Conservation (phyloP, 2,329 filamentous ascomycete genomes). For the Botrytis medusae region DNA sequence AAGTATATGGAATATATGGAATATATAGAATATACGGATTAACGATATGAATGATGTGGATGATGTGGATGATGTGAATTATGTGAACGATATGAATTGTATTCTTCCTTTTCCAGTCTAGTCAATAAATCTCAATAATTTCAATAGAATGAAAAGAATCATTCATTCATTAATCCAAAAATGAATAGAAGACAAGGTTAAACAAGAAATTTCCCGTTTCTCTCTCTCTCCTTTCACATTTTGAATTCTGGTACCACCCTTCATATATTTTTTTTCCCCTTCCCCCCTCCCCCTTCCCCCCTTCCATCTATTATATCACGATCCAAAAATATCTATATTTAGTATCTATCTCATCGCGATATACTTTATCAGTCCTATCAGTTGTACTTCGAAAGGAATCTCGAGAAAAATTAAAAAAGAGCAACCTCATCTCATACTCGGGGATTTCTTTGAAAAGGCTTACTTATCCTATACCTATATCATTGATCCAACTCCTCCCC, state of each 20-base stretch:
- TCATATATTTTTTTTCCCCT: not conserved
- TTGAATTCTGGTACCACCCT: not conserved
- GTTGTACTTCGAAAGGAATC: slow-evolving; percentile 2
- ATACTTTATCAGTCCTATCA: slow-evolving; percentile 20
- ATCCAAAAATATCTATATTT: slow-evolving; percentile 22
- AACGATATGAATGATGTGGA: not conserved
- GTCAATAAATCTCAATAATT: not conserved
- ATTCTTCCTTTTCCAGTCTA: slow-evolving; percentile 13
- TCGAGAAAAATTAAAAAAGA: not conserved
- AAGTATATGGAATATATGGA: too few species aligned
- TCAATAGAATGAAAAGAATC: not conserved
- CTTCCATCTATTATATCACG: slow-evolving; percentile 3
- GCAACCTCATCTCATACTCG: not conserved
- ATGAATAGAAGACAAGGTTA: not conserved
- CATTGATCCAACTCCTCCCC: not conserved
- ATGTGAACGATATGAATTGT: not conserved
- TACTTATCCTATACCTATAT: not conserved
- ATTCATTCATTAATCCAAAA: not conserved
- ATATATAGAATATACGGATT: too few species aligned
- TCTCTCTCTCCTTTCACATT: slow-evolving; percentile 5
- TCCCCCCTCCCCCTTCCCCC: not conserved
- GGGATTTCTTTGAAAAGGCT: not conserved
- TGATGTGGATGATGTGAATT: not conserved
- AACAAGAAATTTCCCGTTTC: not conserved
- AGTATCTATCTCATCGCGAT: slow-evolving; percentile 17